Evolutionary conservation across 345 rosid genomes (phyloP).

Genomic region (Mangifera indica): DNA sequence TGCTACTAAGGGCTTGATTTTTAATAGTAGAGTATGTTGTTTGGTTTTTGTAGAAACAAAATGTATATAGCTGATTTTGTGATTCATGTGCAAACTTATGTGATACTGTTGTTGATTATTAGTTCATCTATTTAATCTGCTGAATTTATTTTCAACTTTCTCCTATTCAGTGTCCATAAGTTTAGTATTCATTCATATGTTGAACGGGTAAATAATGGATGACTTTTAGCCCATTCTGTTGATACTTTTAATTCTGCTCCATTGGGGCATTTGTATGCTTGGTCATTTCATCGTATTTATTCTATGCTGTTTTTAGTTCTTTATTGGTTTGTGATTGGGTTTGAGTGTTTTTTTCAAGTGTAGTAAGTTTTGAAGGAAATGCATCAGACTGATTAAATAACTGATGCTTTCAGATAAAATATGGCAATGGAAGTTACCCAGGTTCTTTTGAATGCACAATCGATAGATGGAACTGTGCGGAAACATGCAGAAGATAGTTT

Average conservation of each 20-base stretch:
- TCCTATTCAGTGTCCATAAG: too few relatives aligned
- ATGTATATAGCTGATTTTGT: neutral
- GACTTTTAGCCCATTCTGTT: too few relatives aligned
- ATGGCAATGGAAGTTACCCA: constrained; percentile 45
- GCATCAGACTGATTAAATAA: constrained; percentile 1
- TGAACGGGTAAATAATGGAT: too few relatives aligned
- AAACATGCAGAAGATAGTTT: constrained; percentile 44
- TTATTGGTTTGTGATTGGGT: neutral
- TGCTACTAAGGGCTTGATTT: neutral
- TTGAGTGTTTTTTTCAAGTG: neutral
- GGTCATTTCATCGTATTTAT: neutral
- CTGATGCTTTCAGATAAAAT: constrained; percentile 18
- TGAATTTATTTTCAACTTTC: too few relatives aligned
- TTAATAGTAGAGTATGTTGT: neutral
- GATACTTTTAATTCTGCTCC: too few relatives aligned
- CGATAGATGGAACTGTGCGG: constrained; percentile 43
- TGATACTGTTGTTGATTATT: too few relatives aligned
- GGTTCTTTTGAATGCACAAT: constrained; percentile 42
- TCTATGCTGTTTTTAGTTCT: neutral
- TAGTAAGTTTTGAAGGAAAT: neutral
- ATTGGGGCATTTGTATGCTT: too few relatives aligned
- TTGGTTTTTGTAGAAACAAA: neutral
- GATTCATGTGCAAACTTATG: too few relatives aligned
- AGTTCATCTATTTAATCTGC: too few relatives aligned
- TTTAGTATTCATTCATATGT: too few relatives aligned